phyloP scores from a whole-genome alignment of 176 grass and related monocot species.

The Paspalum vaginatum region DNA sequence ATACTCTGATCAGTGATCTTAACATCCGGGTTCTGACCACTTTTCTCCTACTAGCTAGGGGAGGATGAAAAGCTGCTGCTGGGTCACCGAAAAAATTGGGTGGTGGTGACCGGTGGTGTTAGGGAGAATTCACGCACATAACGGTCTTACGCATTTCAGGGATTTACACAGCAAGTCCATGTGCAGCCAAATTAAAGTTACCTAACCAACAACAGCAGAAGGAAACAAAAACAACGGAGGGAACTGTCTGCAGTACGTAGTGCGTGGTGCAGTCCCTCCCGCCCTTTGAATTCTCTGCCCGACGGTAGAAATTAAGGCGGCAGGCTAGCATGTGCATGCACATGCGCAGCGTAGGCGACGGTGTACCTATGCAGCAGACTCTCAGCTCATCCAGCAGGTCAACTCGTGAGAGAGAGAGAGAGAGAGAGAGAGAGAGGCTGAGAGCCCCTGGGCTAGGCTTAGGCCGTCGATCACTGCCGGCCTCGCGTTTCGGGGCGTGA shows the following conservation, averaged over 20 bases:
- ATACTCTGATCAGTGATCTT: not conserved
- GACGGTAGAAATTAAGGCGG: not conserved
- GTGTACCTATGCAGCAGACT: too few species aligned
- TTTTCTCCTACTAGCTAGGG: not conserved
- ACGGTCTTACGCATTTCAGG: not conserved
- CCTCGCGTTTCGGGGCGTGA: conserved; percentile 10
- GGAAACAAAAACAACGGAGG: conserved; percentile 3
- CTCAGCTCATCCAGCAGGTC: conserved; percentile 23
- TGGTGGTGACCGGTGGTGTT: conserved; percentile 23
- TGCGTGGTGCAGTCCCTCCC: too few species aligned
- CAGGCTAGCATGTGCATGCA: not conserved
- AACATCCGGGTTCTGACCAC: conserved; percentile 27
- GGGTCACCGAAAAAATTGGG: not conserved
- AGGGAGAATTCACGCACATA: conserved; percentile 29
- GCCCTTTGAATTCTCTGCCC: conserved; percentile 10
- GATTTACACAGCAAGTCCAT: not conserved
- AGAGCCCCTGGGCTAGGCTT: not conserved
- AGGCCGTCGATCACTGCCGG: conserved; percentile 30
- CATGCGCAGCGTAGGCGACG: conserved; percentile 26
- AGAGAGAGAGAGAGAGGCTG: too few species aligned
- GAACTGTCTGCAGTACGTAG: not conserved
- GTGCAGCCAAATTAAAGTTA: conserved; percentile 15
- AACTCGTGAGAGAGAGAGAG: not conserved
- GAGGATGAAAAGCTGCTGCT: not conserved
- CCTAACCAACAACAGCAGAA: not conserved